Conservation (phyloP, 2,329 filamentous ascomycete species). For the Capronia coronata region DNA sequence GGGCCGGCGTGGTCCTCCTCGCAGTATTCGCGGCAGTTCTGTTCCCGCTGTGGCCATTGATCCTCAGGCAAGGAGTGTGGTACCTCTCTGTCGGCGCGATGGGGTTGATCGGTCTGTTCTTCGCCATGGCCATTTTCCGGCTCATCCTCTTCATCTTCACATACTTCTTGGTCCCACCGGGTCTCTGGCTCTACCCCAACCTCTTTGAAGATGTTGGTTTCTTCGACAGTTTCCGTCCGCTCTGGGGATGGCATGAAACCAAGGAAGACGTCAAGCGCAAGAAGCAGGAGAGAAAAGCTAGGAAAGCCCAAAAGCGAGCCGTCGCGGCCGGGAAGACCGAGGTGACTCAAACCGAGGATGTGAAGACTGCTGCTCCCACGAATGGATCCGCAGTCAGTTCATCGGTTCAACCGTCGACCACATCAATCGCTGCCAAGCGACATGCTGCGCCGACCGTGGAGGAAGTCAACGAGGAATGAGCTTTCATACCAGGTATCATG, state of each 20-base stretch:
- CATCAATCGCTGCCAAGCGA: constrained; percentile 27
- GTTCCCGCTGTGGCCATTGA: constrained; percentile 92
- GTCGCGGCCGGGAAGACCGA: constrained; percentile 11
- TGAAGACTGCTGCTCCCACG: constrained; percentile 10
- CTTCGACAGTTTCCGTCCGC: constrained; percentile 89
- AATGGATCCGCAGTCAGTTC: constrained; percentile 23
- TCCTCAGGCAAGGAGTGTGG: constrained; percentile 89
- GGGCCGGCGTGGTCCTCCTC: constrained; percentile 74
- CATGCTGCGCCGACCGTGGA: constrained; percentile 28
- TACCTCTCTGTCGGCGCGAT: constrained; percentile 94
- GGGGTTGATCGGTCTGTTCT: constrained; percentile 84
- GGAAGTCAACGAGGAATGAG: constrained; percentile 28
- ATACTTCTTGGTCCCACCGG: constrained; percentile 74
- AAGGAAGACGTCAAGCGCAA: constrained; percentile 55
- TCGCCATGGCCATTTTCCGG: constrained; percentile 94
- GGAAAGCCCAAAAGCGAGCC: constrained; percentile 25
- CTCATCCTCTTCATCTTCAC: constrained; percentile 91
- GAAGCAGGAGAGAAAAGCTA: constrained; percentile 33
- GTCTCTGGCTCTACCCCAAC: constrained; percentile 97
- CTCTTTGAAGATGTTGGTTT: constrained; percentile 98
- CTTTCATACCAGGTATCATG: constrained; percentile 7
- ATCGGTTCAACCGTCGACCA: constrained; percentile 33
- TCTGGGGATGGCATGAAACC: constrained; percentile 93
- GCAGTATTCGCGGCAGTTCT: constrained; percentile 83
- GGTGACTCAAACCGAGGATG: constrained; percentile 27